A percentile compares a stretch with the other conserved stretches of the same genome.
Evolutionary conservation across 768 basidiomycete genomes (phyloP).

Genomic region (Collybia sordida): DNA sequence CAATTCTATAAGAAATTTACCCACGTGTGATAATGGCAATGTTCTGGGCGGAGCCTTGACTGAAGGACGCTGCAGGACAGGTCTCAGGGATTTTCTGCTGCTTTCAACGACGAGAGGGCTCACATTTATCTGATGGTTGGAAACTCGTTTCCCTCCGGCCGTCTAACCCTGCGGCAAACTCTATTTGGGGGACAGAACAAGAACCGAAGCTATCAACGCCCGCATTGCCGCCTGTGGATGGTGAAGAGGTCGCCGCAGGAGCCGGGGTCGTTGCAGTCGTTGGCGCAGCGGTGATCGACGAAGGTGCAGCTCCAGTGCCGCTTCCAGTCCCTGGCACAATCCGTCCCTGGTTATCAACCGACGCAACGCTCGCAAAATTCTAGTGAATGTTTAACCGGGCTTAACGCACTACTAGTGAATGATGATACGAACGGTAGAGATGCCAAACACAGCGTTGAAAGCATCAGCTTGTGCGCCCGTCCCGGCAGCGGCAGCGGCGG

Average conservation of each 20-base stretch:
- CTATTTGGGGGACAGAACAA: constrained; percentile 54
- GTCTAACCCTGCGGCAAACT: constrained; percentile 57
- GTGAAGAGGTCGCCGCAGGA: constrained; percentile 16
- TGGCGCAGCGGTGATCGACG: constrained; percentile 9
- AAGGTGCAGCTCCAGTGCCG: constrained; percentile 11
- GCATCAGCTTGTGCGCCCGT: constrained; percentile 59
- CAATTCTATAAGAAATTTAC: constrained; percentile 8
- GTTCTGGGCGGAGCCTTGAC: constrained; percentile 61
- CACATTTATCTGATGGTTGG: constrained; percentile 47
- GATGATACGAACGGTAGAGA: constrained; percentile 30
- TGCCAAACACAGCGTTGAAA: constrained; percentile 43
- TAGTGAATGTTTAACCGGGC: constrained; percentile 10
- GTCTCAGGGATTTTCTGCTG: not conserved
- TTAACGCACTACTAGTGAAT: too few species aligned
- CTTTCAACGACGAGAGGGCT: constrained; percentile 2
- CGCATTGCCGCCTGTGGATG: constrained; percentile 15
- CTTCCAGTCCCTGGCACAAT: constrained; percentile 27
- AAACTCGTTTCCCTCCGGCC: constrained; percentile 54
- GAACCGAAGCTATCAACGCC: constrained; percentile 45
- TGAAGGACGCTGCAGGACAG: constrained; percentile 37
- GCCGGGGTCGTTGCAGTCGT: constrained; percentile 18
- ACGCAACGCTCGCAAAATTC: constrained; percentile 37
- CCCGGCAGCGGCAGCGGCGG: constrained; percentile 34
- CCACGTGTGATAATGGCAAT: constrained; percentile 56
- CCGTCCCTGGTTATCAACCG: constrained; percentile 39